Base-by-base conservation (phyloP, 345 rosid species). In the Geranium brycei region DNA sequence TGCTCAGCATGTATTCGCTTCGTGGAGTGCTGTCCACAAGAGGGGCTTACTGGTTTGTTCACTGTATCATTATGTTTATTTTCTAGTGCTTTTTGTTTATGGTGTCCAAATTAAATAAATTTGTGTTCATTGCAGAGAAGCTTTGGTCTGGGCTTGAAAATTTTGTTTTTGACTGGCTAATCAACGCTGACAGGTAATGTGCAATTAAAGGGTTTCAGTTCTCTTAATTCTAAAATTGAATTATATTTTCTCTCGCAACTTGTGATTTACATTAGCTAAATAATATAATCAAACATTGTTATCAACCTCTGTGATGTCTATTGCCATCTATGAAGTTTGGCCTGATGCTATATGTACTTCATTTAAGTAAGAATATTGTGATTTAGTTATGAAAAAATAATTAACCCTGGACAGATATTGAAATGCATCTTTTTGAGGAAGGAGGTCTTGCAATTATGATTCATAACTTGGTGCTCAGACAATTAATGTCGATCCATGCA, bases 61-160 rank as follows among this genome's bases (percentile, higher is more conserved):
- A 6, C 11, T 47, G 15, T 65, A 31, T 47, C 62, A 41, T 56
- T 51, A 35, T 66, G 19, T 67, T 35, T 63, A 38, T 67, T 63
- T 76, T 32, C 71, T 53, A 35, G 51, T 71, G 38, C 69, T 59
- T 66, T 14, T 53, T 62, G 32, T 51, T 60, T 70, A 16, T 64
- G 59, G 19, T 63, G 57, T 40, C 60, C 65, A 28, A 68, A 19
- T 75, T 31, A 58, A 40, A 62, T 73, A 35, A 30, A 32, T 47
- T 71, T 64, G 57, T 65, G 69, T 64, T 65, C 64, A 59, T 74
- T 75, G 82, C 90, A 92, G 99, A 92, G 82, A 90, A 81, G 81
- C 99, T 92, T 47, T 92, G 99, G 97, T 89, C 86, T 71, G 99
- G 97, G 74, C 97, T 92, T 75, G 99, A 92, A 77, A 89, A 85